Base-by-base conservation (phyloP, 192 early-diverging fungal species). In the Pilaira anomala region DNA sequence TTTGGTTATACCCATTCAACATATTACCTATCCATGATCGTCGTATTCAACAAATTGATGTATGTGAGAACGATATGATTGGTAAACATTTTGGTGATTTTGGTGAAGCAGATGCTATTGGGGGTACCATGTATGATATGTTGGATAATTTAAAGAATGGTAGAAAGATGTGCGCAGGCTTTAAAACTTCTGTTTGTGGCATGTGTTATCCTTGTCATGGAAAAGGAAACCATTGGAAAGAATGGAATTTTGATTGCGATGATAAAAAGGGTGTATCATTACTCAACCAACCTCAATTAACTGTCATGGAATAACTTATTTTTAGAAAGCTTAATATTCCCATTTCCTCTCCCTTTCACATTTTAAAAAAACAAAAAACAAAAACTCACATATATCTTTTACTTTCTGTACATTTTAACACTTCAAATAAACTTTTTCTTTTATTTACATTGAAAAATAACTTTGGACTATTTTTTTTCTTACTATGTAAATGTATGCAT, bases 51-150 rank as follows among this genome's bases (percentile, higher is more conserved):
- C 80, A 85, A 29, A 76, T 76, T 66, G 79, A 85, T 62, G 83
- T 80, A 13, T 85, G 83, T 50, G 83, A 85, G 51, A 72, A 85
- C 45, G 83, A 85, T 48, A 80, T 85, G 83, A 80, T 85, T 65
- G 83, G 77, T 11, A 85, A 85, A 44, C 83, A 80, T 59, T 85
- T 85, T 52, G 75, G 73, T 48, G 80, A 80, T 36, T 68, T 68
- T 25, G 67, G 49, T 46, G 67, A 68, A 33, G 16, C 48, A 14
- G 60, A 55, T 40, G 67, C 67, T 3, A 68, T 68, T 28, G 61
- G 65, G 21, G 77, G 76, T 33, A 76, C 75, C 3, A 85, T 85
- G 83, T 68, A 79, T 39, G 76, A 78, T 12, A 85, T 85, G 79
- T 72, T 80, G 29, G 72, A 74, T 22, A 85, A 85, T 60, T 41